Evolutionary conservation across 192 early-diverging fungal species (phyloP).

Genomic region (Borealophlyctis nickersoniae): DNA sequence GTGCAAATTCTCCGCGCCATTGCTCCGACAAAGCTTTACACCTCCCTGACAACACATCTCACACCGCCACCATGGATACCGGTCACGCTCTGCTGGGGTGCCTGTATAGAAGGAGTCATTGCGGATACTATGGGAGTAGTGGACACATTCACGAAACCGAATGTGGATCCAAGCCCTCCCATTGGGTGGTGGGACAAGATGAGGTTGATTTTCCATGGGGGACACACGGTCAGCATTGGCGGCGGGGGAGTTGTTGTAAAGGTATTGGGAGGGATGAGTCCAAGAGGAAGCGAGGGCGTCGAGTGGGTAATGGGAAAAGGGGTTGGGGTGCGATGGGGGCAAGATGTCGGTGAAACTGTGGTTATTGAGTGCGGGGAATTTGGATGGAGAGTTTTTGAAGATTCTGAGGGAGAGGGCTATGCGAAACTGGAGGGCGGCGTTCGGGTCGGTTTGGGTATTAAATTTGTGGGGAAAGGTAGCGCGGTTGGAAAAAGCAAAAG

Average conservation of each 20-base stretch:
- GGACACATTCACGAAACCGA: constrained; percentile 49
- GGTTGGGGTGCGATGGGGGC: constrained; percentile 31
- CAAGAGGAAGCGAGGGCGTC: constrained; percentile 48
- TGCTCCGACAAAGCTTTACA: constrained; percentile 51
- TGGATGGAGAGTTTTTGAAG: constrained; percentile 12
- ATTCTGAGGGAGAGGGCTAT: constrained; percentile 23
- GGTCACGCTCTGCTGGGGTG: constrained; percentile 32
- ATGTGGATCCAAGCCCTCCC: constrained; percentile 47
- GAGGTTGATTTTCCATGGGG: constrained; percentile 48
- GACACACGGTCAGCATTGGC: constrained; percentile 33
- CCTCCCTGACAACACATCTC: constrained; percentile 27
- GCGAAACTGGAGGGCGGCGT: constrained; percentile 44
- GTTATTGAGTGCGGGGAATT: constrained; percentile 45
- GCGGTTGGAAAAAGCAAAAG: constrained; percentile 13
- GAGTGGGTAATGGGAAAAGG: constrained; percentile 37
- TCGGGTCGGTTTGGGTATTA: constrained; percentile 31
- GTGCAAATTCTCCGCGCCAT: constrained; percentile 38
- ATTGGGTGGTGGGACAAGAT: constrained; percentile 61
- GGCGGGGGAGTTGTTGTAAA: constrained; percentile 42
- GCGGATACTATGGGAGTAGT: constrained; percentile 46
- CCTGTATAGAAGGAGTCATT: constrained; percentile 37
- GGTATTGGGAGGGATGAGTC: constrained; percentile 41
- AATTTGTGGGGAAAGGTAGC: constrained; percentile 27
- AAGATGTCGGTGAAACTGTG: constrained; percentile 35
- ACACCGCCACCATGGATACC: neutral